These are phyloP conservation scores for Nemania serpens DNA, from an alignment of 2,329 filamentous ascomycete species.

Conservation along the genomic window DNA sequence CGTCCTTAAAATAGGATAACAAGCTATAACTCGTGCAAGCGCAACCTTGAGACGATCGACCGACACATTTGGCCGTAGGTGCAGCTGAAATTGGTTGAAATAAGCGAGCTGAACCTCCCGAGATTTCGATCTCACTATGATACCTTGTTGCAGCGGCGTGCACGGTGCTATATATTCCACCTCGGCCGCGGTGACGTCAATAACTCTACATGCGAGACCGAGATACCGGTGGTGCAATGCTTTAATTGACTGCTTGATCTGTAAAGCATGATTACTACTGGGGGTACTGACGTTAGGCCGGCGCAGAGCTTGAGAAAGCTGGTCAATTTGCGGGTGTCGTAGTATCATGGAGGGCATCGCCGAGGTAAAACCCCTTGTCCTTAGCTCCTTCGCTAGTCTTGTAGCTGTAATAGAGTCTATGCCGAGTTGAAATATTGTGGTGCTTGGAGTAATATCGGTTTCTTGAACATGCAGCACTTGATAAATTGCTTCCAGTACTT, in stretches of 20 bases:
- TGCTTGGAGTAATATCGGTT: conserved; percentile 53
- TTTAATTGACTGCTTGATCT: conserved; percentile 63
- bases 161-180: conserved; percentile 81
- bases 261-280: conserved; percentile 42
- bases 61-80: conserved; percentile 53
- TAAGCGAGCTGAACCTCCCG: conserved; percentile 64
- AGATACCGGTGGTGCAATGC: conserved; percentile 68
- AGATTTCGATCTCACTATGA: conserved; percentile 71
- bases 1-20: conserved; percentile 71
- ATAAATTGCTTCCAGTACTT: conserved; percentile 59
- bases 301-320: conserved; percentile 49
- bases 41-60: conserved; percentile 55
- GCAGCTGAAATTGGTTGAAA: conserved; percentile 75
- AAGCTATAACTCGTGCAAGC: conserved; percentile 59
- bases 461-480: conserved; percentile 54
- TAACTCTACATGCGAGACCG: conserved; percentile 53
- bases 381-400: conserved; percentile 67
- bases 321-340: conserved; percentile 58
- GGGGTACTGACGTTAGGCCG: conserved; percentile 21
- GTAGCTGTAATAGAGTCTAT: conserved; percentile 88
- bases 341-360: conserved; percentile 71
- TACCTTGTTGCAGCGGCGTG: conserved; percentile 84
- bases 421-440: conserved; percentile 83
- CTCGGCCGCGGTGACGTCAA: conserved; percentile 55
- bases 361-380: conserved; percentile 61